Evolutionary conservation across 805 yeast genomes (phyloP), one percentile per base, ranked within the genome.

Genomic region (Wickerhamomyces hampshirensis): DNA sequence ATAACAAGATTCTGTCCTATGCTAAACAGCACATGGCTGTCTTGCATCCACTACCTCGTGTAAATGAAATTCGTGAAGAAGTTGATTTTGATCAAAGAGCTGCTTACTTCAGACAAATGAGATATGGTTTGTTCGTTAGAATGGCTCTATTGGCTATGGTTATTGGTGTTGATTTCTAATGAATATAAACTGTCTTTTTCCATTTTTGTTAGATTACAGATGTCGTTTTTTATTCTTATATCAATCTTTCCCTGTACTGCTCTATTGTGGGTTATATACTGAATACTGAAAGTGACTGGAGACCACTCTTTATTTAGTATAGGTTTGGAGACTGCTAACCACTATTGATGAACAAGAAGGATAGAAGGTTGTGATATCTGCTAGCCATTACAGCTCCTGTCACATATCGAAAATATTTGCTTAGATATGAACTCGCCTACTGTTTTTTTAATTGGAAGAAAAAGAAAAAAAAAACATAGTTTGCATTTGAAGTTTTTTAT

Each of bases 81-180:
- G 98, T 93, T 56, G 99, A 93, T 63, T 93, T 91, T 59, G 99
- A 93, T 66, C 97, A 91, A 65, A 84, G 99, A 65, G 98, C 98
- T 48, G 98, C 98, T 41, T 93, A 93, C 71, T 93, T 93, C 75
- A 84, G 99, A 77, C 98, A 93, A 73, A 93, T 93, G 98, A 84
- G 95, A 65, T 91, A 93, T 60, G 99, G 99, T 44, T 73, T 93
- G 62, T 93, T 82, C 59, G 96, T 94, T 31, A 88, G 99, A 75
- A 93, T 93, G 99, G 98, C 99, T 9, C 71, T 93, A 53, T 75
- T 93, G 59, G 96, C 98, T 38, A 84, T 93, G 95, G 98, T 94
- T 46, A 80, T 93, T 65, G 98, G 98, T 58, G 88, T 86, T 55
- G 96, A 87, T 60, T 77, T 82, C 47, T 84, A 47, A 51, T 26